These are phyloP conservation scores for Podospora pseudocomata DNA, from an alignment of 495 filamentous ascomycete species.

Conservation along the genomic window DNA sequence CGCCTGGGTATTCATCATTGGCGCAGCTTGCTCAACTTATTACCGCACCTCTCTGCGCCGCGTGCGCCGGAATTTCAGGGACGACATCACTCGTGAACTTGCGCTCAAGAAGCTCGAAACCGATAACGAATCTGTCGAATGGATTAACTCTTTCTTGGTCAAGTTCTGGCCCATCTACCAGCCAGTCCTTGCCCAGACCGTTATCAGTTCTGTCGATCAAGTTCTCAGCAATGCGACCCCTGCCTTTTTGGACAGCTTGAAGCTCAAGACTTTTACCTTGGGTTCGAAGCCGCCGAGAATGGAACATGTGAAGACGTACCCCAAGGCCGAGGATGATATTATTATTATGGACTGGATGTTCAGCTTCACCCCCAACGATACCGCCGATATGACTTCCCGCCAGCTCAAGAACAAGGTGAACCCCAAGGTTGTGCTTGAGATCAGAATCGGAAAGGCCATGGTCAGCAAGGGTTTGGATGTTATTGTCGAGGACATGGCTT, in stretches of 20 bases:
- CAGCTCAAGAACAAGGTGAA: constrained; percentile 95
- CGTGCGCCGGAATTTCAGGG: constrained; percentile 91
- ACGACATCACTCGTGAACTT: constrained; percentile 92
- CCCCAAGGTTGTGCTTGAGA: constrained; percentile 91
- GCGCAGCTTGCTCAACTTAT: constrained; percentile 89
- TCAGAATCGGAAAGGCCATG: constrained; percentile 88
- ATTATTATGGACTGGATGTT: constrained; percentile 99
- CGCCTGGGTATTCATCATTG: constrained; percentile 87
- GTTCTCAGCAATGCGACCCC: constrained; percentile 89
- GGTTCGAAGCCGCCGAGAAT: constrained; percentile 92
- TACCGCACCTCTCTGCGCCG: constrained; percentile 93
- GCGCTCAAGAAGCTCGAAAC: constrained; percentile 83
- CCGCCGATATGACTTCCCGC: constrained; percentile 79
- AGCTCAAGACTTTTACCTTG: constrained; percentile 84
- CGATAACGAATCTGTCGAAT: constrained; percentile 90
- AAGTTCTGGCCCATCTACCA: constrained; percentile 99
- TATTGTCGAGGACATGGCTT: constrained; percentile 96
- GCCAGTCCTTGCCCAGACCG: constrained; percentile 83
- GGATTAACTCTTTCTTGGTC: constrained; percentile 97
- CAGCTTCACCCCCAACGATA: constrained; percentile 96
- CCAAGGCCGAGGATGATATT: constrained; percentile 89
- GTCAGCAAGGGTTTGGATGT: constrained; percentile 95
- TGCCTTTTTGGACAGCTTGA: constrained; percentile 87
- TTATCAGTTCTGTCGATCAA: constrained; percentile 91
- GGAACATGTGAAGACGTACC: constrained; percentile 97